Evolutionary conservation across 192 early-diverging fungal species (phyloP).

Genomic region (Coemansia sp.): DNA sequence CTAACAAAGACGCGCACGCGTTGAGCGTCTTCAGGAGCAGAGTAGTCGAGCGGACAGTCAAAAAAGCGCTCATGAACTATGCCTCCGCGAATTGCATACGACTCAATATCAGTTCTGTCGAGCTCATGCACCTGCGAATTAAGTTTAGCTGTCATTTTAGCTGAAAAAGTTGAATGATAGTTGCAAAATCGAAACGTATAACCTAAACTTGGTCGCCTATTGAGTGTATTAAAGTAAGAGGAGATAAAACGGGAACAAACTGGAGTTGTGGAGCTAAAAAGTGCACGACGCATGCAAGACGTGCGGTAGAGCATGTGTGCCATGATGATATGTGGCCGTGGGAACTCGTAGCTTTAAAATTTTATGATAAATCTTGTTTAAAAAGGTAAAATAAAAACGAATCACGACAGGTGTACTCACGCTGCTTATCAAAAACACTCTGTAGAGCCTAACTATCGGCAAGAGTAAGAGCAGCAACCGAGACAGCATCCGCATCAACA

Average conservation of each 20-base stretch:
- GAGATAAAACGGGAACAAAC: neutral
- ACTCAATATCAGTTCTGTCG: slow-evolving; percentile 52
- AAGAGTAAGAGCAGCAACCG: no score
- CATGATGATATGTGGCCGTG: no score
- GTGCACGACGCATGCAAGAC: no score
- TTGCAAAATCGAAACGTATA: neutral
- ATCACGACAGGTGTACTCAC: no score
- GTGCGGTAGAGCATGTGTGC: no score
- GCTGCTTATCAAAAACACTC: no score
- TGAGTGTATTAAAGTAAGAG: neutral
- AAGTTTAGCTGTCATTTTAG: neutral
- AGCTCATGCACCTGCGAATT: slow-evolving; percentile 39
- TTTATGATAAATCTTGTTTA: no score
- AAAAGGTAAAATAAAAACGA: no score
- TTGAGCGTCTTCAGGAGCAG: slow-evolving; percentile 14
- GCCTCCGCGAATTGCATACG: slow-evolving; percentile 54
- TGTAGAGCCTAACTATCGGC: no score
- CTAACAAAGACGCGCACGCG: slow-evolving; percentile 54
- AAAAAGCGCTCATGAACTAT: slow-evolving; percentile 61
- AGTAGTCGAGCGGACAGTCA: slow-evolving; percentile 56
- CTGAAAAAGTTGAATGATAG: neutral
- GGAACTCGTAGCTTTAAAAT: no score
- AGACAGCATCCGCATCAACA: no score
- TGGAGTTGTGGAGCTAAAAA: neutral
- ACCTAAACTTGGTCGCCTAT: neutral